Conservation (phyloP, 2,329 filamentous ascomycete species). For the Dothistroma septosporum region DNA sequence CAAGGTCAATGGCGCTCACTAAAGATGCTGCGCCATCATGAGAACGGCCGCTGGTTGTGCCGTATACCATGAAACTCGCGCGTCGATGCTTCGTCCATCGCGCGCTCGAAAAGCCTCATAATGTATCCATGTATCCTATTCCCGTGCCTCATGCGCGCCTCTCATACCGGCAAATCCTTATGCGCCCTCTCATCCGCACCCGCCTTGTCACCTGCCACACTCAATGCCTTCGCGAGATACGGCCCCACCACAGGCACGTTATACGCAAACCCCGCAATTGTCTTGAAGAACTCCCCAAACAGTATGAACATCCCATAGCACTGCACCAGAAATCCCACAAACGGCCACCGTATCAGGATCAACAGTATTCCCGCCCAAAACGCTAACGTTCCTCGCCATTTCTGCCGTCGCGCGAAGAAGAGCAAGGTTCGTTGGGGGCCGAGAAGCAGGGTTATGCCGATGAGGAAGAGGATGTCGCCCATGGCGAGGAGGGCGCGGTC, state of each 20-base stretch:
- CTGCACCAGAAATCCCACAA: slow-evolving; percentile 86
- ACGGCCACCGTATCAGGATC: slow-evolving; percentile 84
- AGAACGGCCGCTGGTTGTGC: neutral
- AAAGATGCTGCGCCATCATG: neutral
- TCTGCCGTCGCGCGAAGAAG: slow-evolving; percentile 93
- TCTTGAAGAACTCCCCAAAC: slow-evolving; percentile 94
- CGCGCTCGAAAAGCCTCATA: neutral
- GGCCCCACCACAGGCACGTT: slow-evolving; percentile 82
- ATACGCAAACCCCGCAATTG: slow-evolving; percentile 81
- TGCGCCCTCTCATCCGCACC: slow-evolving; percentile 61
- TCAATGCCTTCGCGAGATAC: slow-evolving; percentile 71
- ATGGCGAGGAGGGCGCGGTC: slow-evolving; percentile 97
- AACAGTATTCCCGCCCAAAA: slow-evolving; percentile 79
- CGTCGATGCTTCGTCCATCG: neutral
- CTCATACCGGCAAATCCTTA: slow-evolving; percentile 70
- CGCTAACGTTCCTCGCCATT: slow-evolving; percentile 74
- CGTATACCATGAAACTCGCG: neutral
- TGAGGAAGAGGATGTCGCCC: slow-evolving; percentile 98
- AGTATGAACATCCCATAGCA: slow-evolving; percentile 88
- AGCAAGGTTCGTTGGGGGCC: slow-evolving; percentile 82
- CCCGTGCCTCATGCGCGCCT: neutral
- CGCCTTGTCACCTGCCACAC: slow-evolving; percentile 69
- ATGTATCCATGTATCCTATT: neutral
- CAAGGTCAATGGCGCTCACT: slow-evolving; percentile 16
- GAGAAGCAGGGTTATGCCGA: slow-evolving; percentile 94